phyloP scores from a whole-genome alignment of 2,329 filamentous ascomycete genomes.

The Pseudogymnoascus sp. region DNA sequence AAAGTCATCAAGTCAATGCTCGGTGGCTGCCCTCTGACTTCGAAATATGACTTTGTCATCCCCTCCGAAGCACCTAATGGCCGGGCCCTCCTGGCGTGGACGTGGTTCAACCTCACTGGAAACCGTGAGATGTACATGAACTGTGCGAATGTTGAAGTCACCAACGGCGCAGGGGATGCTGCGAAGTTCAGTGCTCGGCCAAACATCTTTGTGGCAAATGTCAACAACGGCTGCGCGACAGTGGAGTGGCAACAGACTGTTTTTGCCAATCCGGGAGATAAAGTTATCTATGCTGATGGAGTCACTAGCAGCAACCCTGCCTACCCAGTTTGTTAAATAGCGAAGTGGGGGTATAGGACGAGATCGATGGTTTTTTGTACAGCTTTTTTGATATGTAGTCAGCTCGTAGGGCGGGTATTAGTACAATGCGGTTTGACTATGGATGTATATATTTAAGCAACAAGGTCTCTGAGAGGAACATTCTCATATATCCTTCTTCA shows the following conservation, averaged over 20 bases:
- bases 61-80: constrained; percentile 24
- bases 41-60: constrained; percentile 23
- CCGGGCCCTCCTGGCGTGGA: constrained; percentile 36
- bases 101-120: constrained; percentile 50
- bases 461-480: background rate
- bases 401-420: background rate
- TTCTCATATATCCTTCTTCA: background rate
- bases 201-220: constrained; percentile 44
- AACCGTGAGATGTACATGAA: constrained; percentile 65
- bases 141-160: constrained; percentile 46
- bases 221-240: background rate
- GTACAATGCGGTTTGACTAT: background rate
- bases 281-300: background rate
- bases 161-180: constrained; percentile 11
- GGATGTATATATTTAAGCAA: background rate
- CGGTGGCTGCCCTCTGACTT: constrained; percentile 49
- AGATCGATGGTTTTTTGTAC: background rate
- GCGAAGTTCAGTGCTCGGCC: constrained; percentile 42
- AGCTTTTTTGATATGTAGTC: background rate
- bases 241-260: background rate
- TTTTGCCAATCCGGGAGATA: background rate
- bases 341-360: background rate
- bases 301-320: background rate
- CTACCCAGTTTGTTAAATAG: background rate
- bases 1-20: constrained; percentile 56